These are phyloP conservation scores for Trichoderma koningiopsis DNA, from an alignment of 2,329 filamentous ascomycete genomes.

Conservation along the genomic window DNA sequence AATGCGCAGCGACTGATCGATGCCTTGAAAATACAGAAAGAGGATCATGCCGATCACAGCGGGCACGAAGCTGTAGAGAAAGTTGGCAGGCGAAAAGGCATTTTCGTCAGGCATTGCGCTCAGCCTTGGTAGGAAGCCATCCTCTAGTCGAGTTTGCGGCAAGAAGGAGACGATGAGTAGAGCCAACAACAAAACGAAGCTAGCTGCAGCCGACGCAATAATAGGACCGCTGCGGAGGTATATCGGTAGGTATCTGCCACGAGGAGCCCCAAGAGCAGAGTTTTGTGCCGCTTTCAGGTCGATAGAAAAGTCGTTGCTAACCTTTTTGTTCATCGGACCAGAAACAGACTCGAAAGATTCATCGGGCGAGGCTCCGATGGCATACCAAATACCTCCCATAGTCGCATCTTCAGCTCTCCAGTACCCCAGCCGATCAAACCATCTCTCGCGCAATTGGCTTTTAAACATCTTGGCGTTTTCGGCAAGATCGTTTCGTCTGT, in stretches of 20 bases:
- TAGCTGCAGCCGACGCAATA: slow-evolving; percentile 64
- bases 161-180: slow-evolving; percentile 80
- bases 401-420: slow-evolving; percentile 72
- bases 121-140: slow-evolving; percentile 73
- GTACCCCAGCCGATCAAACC: slow-evolving; percentile 77
- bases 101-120: slow-evolving; percentile 58
- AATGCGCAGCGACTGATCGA: slow-evolving; percentile 67
- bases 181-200: slow-evolving; percentile 64
- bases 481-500: slow-evolving; percentile 65
- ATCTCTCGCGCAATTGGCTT: slow-evolving; percentile 56
- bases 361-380: slow-evolving; percentile 59
- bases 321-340: slow-evolving; percentile 34
- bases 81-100: slow-evolving; percentile 84
- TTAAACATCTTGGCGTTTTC: slow-evolving; percentile 54
- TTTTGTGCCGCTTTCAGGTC: slow-evolving; percentile 33
- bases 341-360: slow-evolving; percentile 32
- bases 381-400: slow-evolving; percentile 72
- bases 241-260: slow-evolving; percentile 73
- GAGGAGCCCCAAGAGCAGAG: slow-evolving; percentile 32
- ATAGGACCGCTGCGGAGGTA: slow-evolving; percentile 69
- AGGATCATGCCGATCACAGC: slow-evolving; percentile 67
- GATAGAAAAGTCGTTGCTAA: slow-evolving; percentile 38
- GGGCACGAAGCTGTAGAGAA: slow-evolving; percentile 79
- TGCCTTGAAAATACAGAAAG: slow-evolving; percentile 66
- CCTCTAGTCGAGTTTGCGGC: slow-evolving; percentile 62